Conservation (phyloP, 73 alveolate species). For the Effrenium voratum region DNA sequence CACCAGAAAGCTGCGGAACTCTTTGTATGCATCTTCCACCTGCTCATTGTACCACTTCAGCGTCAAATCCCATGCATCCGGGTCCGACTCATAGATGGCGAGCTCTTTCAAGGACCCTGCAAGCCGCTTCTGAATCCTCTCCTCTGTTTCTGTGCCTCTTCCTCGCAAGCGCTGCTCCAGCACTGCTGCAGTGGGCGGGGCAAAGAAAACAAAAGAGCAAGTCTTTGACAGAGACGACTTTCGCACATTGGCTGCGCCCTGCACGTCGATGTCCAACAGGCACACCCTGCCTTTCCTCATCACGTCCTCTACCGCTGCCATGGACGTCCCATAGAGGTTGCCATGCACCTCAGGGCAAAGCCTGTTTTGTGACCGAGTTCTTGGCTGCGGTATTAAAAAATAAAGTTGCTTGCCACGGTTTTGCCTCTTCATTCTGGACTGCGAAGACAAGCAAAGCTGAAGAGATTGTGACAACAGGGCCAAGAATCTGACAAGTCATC, state of each 20-base stretch:
- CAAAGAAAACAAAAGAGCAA: constrained; percentile 96
- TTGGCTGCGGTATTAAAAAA: no score
- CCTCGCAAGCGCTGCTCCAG: constrained; percentile 96
- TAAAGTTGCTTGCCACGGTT: no score
- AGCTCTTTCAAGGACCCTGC: constrained; percentile 95
- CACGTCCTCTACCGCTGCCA: constrained; percentile 46
- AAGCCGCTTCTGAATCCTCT: constrained; percentile 95
- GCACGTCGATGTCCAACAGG: constrained; percentile 97
- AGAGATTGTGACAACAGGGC: no score
- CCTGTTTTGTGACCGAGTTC: no score
- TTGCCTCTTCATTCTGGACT: no score
- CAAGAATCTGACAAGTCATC: no score
- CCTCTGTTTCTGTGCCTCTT: constrained; percentile 97
- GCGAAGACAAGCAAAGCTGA: no score
- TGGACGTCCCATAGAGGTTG: constrained; percentile 63
- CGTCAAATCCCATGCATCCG: constrained; percentile 62
- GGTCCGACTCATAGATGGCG: constrained; percentile 95
- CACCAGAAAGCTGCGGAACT: not conserved
- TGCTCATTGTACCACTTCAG: constrained; percentile 8
- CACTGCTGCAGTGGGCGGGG: constrained; percentile 95
- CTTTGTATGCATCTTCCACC: not conserved
- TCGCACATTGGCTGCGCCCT: constrained; percentile 95
- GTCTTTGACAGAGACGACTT: constrained; percentile 81
- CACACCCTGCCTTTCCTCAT: constrained; percentile 96
- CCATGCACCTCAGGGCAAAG: no score